phyloP scores from a whole-genome alignment of 306 rosid species.

The Myrica gale region DNA sequence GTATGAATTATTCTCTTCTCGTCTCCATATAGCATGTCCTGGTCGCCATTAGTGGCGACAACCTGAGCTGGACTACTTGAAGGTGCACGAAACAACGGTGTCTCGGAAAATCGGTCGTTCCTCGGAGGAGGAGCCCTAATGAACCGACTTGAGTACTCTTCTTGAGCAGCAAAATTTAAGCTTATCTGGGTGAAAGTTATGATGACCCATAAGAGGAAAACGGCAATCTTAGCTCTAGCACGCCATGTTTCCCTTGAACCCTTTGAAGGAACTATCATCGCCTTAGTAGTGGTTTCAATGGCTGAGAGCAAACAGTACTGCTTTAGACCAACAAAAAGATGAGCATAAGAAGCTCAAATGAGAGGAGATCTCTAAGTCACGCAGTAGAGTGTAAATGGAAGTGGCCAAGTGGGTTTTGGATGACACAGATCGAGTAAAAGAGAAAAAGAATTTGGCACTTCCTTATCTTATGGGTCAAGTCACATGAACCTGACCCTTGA shows the following conservation, averaged over 20 bases:
- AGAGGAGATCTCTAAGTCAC: neutral
- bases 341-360: slow-evolving; percentile 33
- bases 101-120: slow-evolving; percentile 31
- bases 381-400: slow-evolving; percentile 15
- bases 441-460: slow-evolving; percentile 26
- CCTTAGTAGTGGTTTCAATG: slow-evolving; percentile 6
- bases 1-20: slow-evolving; percentile 75
- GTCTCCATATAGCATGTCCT: slow-evolving; percentile 42
- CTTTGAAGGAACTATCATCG: slow-evolving; percentile 56
- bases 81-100: slow-evolving; percentile 45
- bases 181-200: slow-evolving; percentile 47
- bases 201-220: slow-evolving; percentile 61
- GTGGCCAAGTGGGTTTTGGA: slow-evolving; percentile 33
- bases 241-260: slow-evolving; percentile 34
- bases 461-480: slow-evolving; percentile 72
- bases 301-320: neutral
- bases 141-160: slow-evolving; percentile 1
- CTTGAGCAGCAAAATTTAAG: slow-evolving; percentile 31
- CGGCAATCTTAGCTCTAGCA: slow-evolving; percentile 22
- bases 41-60: slow-evolving; percentile 16
- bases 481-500: slow-evolving; percentile 86
- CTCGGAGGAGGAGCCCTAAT: slow-evolving; percentile 25
- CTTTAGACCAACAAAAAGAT: slow-evolving; percentile 32
- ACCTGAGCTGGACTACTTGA: slow-evolving; percentile 21
- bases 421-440: neutral